Evolutionary conservation across 805 yeast species (phyloP).

Genomic region (Scheffersomyces spartinae): DNA sequence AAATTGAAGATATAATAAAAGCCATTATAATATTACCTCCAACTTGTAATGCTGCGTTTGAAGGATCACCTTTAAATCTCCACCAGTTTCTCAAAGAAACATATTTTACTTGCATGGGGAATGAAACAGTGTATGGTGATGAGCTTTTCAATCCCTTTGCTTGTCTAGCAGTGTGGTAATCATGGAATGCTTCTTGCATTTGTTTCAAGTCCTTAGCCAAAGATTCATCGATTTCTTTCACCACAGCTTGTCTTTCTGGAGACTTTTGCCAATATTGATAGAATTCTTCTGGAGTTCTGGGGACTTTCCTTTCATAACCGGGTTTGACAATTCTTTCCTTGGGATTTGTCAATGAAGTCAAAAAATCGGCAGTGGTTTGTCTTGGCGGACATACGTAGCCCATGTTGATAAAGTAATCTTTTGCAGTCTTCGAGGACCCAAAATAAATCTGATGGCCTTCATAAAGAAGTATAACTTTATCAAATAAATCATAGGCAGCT

Average conservation of each 20-base stretch:
- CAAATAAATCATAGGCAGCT: constrained; percentile 35
- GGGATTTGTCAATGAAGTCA: constrained; percentile 46
- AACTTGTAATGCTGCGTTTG: constrained; percentile 30
- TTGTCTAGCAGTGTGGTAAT: constrained; percentile 42
- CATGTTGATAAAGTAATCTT: constrained; percentile 37
- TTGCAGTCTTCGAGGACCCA: constrained; percentile 36
- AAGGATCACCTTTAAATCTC: constrained; percentile 40
- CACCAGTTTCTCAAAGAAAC: constrained; percentile 34
- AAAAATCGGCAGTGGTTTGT: constrained; percentile 49
- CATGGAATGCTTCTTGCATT: constrained; percentile 13
- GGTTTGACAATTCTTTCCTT: constrained; percentile 31
- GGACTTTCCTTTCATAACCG: constrained; percentile 39
- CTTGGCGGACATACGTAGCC: constrained; percentile 47
- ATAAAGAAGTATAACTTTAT: constrained; percentile 41
- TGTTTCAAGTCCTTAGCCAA: neutral
- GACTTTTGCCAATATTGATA: constrained; percentile 38
- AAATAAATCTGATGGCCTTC: constrained; percentile 47
- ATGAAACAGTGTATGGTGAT: constrained; percentile 46
- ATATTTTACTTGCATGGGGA: constrained; percentile 38
- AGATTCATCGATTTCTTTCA: constrained; percentile 30
- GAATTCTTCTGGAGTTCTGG: constrained; percentile 42
- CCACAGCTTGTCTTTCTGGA: constrained; percentile 25
- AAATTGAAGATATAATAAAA: constrained; percentile 44
- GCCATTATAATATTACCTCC: constrained; percentile 42
- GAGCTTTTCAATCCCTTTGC: constrained; percentile 31